Evolutionary conservation across 176 grass and related monocot genomes (phyloP), one percentile per base, ranked within the genome.

Genomic region (Poa annua): DNA sequence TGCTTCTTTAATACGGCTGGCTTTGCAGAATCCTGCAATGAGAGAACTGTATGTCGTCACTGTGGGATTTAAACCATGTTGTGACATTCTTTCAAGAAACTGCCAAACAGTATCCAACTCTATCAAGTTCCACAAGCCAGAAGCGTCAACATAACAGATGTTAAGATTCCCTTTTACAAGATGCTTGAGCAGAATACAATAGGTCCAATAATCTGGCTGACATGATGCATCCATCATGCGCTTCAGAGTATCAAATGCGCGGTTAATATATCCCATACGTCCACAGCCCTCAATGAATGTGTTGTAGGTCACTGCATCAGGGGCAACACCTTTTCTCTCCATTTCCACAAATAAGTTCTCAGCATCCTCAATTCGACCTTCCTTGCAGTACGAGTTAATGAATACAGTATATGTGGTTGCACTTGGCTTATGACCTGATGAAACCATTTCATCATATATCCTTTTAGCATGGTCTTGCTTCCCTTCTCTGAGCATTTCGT

Each of bases 401-500:
- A 97, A 90, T 54, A 97, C 60, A 52, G 94, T 97, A 88, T 92
- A 92, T 33, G 94, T 97, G 45, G 78, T 69, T 35, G 75, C 86
- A 70, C 84, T 93, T 74, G 94, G 94, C 66, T 90, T 94, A 71
- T 87, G 83, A 53, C 89, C 89, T 6, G 56, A 77, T 19, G 76
- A 88, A 76, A 90, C 63, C 91, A 97, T 94, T 81, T 92, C 78
- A 70, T 86, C 63, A 20, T 88, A 89, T 68, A 94, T 86, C 71
- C 78, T 91, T 77, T 80, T 90, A 82, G 91, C 94, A 79, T 88
- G 79, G 60, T 84, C 89, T 77, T 86, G 85, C 82, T 89, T 88
- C 45, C 91, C 65, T 82, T 92, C 87, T 85, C 76, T 97, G 29
- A 97, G 77, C 85, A 97, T 86, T 86, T 94, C 87, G 80, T 97